Base-by-base conservation (phyloP, 352 stramenopile genomes). In the Pythium monospermum region DNA sequence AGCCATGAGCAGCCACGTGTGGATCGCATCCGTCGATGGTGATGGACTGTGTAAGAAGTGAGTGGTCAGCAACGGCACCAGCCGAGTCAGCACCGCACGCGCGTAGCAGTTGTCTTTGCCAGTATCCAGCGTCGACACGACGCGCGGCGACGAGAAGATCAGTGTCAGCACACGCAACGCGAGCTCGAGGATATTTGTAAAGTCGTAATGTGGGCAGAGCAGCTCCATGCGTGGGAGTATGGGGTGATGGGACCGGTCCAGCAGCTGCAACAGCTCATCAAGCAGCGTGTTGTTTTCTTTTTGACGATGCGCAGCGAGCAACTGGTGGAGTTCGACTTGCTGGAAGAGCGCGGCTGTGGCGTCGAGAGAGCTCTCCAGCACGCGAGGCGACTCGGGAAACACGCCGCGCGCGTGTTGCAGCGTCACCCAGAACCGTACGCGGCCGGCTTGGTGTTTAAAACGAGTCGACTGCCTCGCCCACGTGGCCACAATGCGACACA, bases 401-500 rank as follows among this genome's bases (percentile, higher is more conserved):
- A 48, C 42, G 1, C 54, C 63, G 1, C 71, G 66, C 38, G 72
- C 53, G 4, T 49, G 15, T 7, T 53, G 63, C n/a, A 85, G 15
- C 11, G 65, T 49, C 6, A 31, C 52, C 66, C 69, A 80, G 22
- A 80, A 38, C 28, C 48, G 37, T 5, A 74, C 12, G 6, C 59
- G 39, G 8, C 68, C 66, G 0, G 53, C 66, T 41, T 78, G 58
- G 21, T 62, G 63, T 30, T 85, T 64, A 47, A 85, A 82, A 2
- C 66, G 73, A 3, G 46, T 41, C 1, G 59, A 76, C 6, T 27
- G 32, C 7, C 32, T 44, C 49, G 55, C 66, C 0, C 59, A 54
- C 10, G 58, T 23, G 0, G 39, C 22, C 2, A 78, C 26, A 0
- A 80, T n/a, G n/a, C 63, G 53, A 33, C 59, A 59, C 10, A 73